phyloP scores from a whole-genome alignment of 108 stramenopile genomes.

The Schizochytrium sp. region DNA sequence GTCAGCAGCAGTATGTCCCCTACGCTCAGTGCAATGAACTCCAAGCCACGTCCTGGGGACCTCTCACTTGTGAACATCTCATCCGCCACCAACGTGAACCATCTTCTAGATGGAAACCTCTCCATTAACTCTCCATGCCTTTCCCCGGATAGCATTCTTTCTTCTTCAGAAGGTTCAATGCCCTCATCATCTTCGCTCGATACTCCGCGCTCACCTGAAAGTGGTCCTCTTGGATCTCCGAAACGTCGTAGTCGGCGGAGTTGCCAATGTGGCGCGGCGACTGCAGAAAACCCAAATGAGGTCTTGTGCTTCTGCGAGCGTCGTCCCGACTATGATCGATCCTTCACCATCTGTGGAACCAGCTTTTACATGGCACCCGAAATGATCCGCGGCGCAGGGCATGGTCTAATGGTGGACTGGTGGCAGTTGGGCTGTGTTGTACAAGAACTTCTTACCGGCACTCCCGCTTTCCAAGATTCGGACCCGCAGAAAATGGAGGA shows the following conservation, averaged over 20 bases:
- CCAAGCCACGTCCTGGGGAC: not conserved
- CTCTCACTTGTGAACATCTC: not conserved
- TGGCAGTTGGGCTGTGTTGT: slow-evolving; percentile 50
- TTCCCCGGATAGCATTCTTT: not conserved
- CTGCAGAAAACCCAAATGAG: not conserved
- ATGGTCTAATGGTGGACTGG: slow-evolving; percentile 45
- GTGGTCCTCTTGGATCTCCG: not conserved
- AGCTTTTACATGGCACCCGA: slow-evolving; percentile 71
- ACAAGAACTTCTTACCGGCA: slow-evolving; percentile 48
- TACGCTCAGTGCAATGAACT: not conserved
- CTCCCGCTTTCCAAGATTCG: slow-evolving; percentile 4
- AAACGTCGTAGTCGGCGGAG: not conserved
- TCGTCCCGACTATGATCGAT: not conserved
- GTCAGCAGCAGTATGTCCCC: too few relatives aligned
- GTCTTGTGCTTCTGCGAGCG: slow-evolving; percentile 33
- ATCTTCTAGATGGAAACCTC: not conserved
- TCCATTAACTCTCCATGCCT: not conserved
- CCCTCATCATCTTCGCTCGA: not conserved
- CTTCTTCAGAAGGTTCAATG: not conserved
- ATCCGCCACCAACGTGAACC: not conserved
- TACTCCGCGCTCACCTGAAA: not conserved
- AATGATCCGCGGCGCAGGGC: slow-evolving; percentile 54
- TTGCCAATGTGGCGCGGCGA: not conserved
- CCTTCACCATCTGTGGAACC: slow-evolving; percentile 70
- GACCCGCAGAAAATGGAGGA: not conserved